phyloP scores from a whole-genome alignment of 305 asterid species.

The Solanum hybrid region DNA sequence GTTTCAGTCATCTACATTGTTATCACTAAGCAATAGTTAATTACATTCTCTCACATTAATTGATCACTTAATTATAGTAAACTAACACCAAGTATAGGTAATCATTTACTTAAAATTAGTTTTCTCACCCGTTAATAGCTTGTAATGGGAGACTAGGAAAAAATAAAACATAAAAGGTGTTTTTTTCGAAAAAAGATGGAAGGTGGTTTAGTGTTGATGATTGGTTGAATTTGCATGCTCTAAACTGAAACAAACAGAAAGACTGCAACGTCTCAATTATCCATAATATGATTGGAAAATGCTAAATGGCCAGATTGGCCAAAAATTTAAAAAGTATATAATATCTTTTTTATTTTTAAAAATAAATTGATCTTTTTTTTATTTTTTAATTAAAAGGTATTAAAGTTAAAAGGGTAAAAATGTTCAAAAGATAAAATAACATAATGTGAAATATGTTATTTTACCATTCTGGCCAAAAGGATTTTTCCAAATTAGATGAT shows the following conservation, averaged over 20 bases:
- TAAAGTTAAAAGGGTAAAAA: no score
- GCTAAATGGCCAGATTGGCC: no score
- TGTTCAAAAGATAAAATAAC: no score
- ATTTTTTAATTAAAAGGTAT: no score
- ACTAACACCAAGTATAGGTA: not conserved
- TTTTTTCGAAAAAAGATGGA: not conserved
- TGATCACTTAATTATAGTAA: not conserved
- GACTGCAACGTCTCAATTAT: not conserved
- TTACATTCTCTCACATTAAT: not conserved
- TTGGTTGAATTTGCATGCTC: not conserved
- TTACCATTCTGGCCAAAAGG: no score
- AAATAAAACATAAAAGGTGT: not conserved
- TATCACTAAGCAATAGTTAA: not conserved
- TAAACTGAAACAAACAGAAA: not conserved
- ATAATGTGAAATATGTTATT: no score
- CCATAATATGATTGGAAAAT: not conserved
- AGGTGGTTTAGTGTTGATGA: not conserved
- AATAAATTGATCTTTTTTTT: no score
- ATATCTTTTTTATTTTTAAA: no score
- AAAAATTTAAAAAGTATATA: no score
- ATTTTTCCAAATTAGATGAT: not conserved
- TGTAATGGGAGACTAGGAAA: not conserved
- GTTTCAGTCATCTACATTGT: not conserved
- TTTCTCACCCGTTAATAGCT: not conserved
- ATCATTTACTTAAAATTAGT: not conserved